phyloP scores from a whole-genome alignment of 495 filamentous ascomycete species.

The Penicillium macrosclerotiorum region DNA sequence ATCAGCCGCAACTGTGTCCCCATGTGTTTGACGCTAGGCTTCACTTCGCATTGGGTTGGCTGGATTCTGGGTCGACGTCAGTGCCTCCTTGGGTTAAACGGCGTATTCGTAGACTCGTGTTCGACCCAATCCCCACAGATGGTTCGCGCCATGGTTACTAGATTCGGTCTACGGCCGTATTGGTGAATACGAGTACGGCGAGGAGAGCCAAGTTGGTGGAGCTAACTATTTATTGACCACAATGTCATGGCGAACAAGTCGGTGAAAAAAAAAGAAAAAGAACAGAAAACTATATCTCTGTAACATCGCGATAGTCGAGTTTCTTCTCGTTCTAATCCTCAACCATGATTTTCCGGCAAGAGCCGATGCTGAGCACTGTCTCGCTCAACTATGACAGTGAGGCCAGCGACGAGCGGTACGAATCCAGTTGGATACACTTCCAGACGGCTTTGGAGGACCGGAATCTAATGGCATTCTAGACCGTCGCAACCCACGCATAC shows the following conservation, averaged over 20 bases:
- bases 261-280: conserved; percentile 1
- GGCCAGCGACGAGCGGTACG: conserved; percentile 26
- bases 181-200: conserved; percentile 11
- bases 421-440: background rate
- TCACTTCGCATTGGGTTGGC: background rate
- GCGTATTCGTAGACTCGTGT: background rate
- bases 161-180: background rate
- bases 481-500: conserved; percentile 7
- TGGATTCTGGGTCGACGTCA: too few relatives aligned
- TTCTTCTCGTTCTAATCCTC: background rate
- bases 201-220: conserved; percentile 1
- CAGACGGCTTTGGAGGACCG: background rate
- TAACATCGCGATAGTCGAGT: too few relatives aligned
- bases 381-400: conserved; percentile 24
- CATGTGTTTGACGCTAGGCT: background rate
- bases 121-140: conserved; percentile 10
- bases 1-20: background rate
- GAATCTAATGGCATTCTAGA: conserved; percentile 5
- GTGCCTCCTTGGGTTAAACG: background rate
- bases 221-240: conserved; percentile 5
- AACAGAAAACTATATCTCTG: background rate
- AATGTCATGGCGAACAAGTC: background rate
- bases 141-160: conserved; percentile 17
- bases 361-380: conserved; percentile 11
- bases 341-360: conserved; percentile 1